phyloP scores from a whole-genome alignment of 345 rosid genomes.

The Balakata baccata region DNA sequence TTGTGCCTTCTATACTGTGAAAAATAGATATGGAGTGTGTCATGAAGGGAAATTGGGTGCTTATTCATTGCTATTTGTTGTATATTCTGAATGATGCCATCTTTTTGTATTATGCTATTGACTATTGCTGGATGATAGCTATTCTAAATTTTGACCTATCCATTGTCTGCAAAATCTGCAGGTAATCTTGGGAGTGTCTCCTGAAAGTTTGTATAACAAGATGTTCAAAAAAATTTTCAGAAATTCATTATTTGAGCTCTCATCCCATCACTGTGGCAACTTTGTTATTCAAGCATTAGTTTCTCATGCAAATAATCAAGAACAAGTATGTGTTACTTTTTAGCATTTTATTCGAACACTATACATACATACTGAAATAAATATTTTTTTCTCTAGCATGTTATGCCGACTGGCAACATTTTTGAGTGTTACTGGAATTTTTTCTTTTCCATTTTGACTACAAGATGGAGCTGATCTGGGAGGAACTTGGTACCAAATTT shows the following conservation, averaged over 20 bases:
- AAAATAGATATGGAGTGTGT: neutral
- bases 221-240: slow-evolving; percentile 63
- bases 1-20: no score
- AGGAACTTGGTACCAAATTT: slow-evolving; percentile 72
- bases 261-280: slow-evolving; percentile 86
- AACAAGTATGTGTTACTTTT: slow-evolving; percentile 50
- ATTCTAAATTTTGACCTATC: neutral
- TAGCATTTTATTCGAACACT: neutral
- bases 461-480: slow-evolving; percentile 74
- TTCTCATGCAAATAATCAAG: slow-evolving; percentile 61
- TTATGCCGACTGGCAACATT: neutral
- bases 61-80: neutral
- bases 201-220: slow-evolving; percentile 68
- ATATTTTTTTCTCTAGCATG: neutral
- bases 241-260: slow-evolving; percentile 63
- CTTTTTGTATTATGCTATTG: neutral
- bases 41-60: neutral
- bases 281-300: slow-evolving; percentile 81
- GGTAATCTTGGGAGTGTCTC: slow-evolving; percentile 89
- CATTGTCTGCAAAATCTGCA: slow-evolving; percentile 32
- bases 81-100: neutral
- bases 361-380: neutral
- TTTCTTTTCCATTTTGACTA: slow-evolving; percentile 23
- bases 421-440: neutral
- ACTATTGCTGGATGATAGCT: neutral